Base-by-base conservation (phyloP, 2,329 filamentous ascomycete genomes). In the Fusarium sp. region DNA sequence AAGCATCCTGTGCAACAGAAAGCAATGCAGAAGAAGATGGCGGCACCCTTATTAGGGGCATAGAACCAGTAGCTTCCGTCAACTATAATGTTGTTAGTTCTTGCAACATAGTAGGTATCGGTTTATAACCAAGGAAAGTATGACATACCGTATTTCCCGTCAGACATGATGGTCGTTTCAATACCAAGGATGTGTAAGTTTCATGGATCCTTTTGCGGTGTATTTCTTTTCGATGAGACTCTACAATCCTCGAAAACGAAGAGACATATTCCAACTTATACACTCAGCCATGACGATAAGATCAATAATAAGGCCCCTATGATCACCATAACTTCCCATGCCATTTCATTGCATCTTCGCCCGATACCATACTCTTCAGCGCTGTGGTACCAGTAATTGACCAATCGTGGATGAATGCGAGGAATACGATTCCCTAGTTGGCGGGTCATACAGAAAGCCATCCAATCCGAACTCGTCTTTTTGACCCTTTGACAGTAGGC, bases 11-110 rank as follows among this genome's bases (percentile, higher is more conserved):
- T 83, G 4, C 75, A 63, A 7, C 80, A 70, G 71, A 84, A 87
- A 6, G 80, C 81, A 8, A 83, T 50, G 13, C 82, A 77, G 66
- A 87, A 86, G 79, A 87, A 85, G 36, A 86, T 78, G 5, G 85
- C 81, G 0, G 84, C 86, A 2, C 82, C 84, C 71, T 84, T 84
- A 62, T 86, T 86, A 1, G 85, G 83, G 13, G 82, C 83, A 64
- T 84, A 86, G 73, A 85, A 83, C 80, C 81, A 87, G 39, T 82
- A 80, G 64, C 83, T 87, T 1, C 80, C 81, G 3, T 80, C 73
- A 39, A 85, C 83, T 84, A 60, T 33, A 9, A 39, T 25, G 8
- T 33, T 44, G 61, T 67, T 27, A 62, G 47, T 42, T 42, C 15
- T 31, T n/a, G 18, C 20, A 9, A 11, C 36, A 4, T 9, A 36